Base-by-base conservation (phyloP, 768 basidiomycete genomes). In the Agrocybe chaxingu region DNA sequence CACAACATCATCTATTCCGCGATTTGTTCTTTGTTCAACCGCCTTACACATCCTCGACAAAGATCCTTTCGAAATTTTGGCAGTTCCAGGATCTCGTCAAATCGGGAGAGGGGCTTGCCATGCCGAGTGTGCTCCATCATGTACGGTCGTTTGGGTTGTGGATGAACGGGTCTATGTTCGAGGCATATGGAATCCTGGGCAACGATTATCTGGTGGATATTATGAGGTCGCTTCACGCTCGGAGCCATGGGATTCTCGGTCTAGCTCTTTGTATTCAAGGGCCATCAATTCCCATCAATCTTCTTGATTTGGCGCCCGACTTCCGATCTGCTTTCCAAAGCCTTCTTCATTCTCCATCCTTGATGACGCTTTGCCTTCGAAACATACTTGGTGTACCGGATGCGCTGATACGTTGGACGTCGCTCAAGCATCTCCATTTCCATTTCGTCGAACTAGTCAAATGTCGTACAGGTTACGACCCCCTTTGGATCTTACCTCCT, bases 111-210 rank as follows among this genome's bases (percentile, higher is more conserved):
- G 13, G n/a, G 8, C 29, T 56, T 32, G 29, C 24, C 24, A 45
- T 56, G 42, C 50, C 54, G 7, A 52, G 48, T 9, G 41, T 51
- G 7, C 43, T 58, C 12, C 42, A 52, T 24, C 53, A 55, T 42
- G 30, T 52, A 37, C 53, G 50, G 12, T 44, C 53, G n/a, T 53
- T 58, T 33, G 39, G 43, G 19, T 37, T 58, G 39, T 45, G 52
- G 7, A 55, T 53, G 48, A 51, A 58, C 18, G 54, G 57, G 19
- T 58, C 57, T 24, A 50, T 50, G n/a, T 58, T 52, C 34, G 53
- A 55, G 16, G 51, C 57, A 9, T 58, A 58, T 31, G 47, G 47
- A 8, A 55, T 52, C n/a, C 40, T 58, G 13, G 51, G 53, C 8
- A 55, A 53, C 42, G 48, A 48, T 13, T 51, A 50, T 44, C 29